Evolutionary conservation across 139 green algal genomes (phyloP).

Genomic region (Chlorella vulgaris): DNA sequence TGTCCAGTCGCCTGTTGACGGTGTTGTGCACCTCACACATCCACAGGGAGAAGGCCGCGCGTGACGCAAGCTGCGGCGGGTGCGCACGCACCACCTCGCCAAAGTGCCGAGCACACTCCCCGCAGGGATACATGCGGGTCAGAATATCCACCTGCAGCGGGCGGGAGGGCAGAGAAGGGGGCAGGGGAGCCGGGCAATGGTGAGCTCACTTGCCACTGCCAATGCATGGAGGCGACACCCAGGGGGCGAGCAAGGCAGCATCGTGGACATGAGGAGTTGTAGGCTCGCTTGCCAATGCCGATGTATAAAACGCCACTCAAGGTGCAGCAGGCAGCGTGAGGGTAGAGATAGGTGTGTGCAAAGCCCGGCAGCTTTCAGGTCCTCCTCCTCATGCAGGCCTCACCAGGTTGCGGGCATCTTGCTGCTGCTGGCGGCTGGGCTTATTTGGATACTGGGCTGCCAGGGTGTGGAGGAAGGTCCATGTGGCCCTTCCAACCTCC

Average conservation of each 20-base stretch:
- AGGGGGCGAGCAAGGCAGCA: too few relatives aligned
- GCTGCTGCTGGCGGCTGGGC: conserved; percentile 82
- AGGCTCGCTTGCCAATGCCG: too few relatives aligned
- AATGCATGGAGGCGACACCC: too few relatives aligned
- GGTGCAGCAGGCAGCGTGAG: too few relatives aligned
- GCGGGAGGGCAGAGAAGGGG: not conserved
- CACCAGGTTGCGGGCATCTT: conserved; percentile 68
- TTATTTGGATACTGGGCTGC: conserved; percentile 89
- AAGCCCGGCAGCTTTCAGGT: too few relatives aligned
- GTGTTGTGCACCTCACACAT: conserved; percentile 88
- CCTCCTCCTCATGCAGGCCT: too few relatives aligned
- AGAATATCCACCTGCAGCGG: conserved; percentile 64
- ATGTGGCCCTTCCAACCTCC: conserved; percentile 88
- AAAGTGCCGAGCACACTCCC: conserved; percentile 91
- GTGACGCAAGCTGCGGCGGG: not conserved
- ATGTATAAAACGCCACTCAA: too few relatives aligned
- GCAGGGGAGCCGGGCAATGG: too few relatives aligned
- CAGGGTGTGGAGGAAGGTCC: conserved; percentile 93
- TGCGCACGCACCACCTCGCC: conserved; percentile 59
- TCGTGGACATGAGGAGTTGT: too few relatives aligned
- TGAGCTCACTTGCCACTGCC: too few relatives aligned
- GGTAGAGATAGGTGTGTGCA: too few relatives aligned
- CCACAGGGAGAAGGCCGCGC: conserved; percentile 74
- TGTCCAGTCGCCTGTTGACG: conserved; percentile 82
- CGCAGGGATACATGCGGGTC: conserved; percentile 92